Conservation (phyloP, 2,329 filamentous ascomycete species). For the Leptoxyphium fumago region DNA sequence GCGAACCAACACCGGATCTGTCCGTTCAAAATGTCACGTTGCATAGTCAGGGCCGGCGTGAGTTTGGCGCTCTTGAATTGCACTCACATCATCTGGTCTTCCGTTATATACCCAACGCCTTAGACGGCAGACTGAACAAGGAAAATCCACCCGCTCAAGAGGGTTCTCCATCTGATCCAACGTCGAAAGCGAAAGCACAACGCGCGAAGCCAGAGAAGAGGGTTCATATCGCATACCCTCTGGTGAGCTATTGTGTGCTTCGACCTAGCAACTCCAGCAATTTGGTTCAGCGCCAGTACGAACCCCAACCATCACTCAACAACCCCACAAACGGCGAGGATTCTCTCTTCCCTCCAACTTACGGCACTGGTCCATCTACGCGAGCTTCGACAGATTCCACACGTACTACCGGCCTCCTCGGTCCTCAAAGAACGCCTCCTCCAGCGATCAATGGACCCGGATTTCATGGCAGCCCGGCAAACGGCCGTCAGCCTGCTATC, state of each 20-base stretch:
- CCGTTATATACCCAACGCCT: conserved; percentile 35
- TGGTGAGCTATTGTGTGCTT: conserved; percentile 68
- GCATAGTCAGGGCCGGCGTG: conserved; percentile 40
- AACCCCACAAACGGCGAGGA: conserved; percentile 3
- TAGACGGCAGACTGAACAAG: neutral
- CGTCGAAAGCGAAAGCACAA: conserved; percentile 25
- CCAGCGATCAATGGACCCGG: neutral
- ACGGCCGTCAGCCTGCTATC: conserved; percentile 56
- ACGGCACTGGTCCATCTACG: conserved; percentile 12
- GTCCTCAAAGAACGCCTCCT: conserved; percentile 2
- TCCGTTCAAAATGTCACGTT: conserved; percentile 46
- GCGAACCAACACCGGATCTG: conserved; percentile 2
- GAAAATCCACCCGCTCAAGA: neutral
- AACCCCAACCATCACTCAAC: neutral
- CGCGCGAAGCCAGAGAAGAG: conserved; percentile 64
- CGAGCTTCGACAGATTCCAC: conserved; percentile 17
- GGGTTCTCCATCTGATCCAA: neutral
- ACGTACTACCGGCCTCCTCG: conserved; percentile 12
- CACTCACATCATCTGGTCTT: conserved; percentile 52
- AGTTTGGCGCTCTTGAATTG: conserved; percentile 46
- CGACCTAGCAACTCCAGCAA: conserved; percentile 35
- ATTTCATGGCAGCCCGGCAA: conserved; percentile 34
- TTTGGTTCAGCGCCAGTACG: neutral
- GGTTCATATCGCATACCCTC: conserved; percentile 53
- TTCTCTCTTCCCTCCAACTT: conserved; percentile 15